Conservation (phyloP, 306 rosid species). For the Pachyrhizus erosus region DNA sequence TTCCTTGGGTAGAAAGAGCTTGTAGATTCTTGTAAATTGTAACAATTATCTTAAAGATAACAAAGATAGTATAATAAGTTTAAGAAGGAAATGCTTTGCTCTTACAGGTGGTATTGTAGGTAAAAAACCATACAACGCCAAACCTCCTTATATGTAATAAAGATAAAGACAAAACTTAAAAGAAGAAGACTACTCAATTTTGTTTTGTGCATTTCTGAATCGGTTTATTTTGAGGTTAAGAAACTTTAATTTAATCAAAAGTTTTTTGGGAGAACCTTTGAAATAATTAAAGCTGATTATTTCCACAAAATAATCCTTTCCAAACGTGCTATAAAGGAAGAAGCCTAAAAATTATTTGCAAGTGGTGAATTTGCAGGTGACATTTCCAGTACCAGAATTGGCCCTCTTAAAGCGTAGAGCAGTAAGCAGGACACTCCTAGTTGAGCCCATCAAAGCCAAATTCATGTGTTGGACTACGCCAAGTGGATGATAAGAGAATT, state of each 20-base stretch:
- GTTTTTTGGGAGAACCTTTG: background rate
- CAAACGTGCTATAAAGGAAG: background rate
- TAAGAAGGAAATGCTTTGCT: conserved; percentile 3
- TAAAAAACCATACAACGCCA: background rate
- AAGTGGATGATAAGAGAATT: conserved; percentile 64
- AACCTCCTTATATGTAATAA: conserved; percentile 23
- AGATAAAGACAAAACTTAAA: background rate
- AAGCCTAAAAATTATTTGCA: conserved; percentile 48
- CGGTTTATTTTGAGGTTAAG: background rate
- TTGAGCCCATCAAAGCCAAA: conserved; percentile 74
- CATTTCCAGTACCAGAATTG: conserved; percentile 69
- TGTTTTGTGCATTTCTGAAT: background rate
- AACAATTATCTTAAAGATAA: background rate
- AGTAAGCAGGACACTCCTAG: conserved; percentile 57
- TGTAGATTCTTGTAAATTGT: background rate
- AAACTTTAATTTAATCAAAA: background rate
- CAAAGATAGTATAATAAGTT: background rate
- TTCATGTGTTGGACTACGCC: conserved; percentile 62
- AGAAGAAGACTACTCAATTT: background rate
- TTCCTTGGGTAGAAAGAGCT: background rate
- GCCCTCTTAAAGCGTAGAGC: conserved; percentile 77
- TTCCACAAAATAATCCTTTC: conserved; percentile 6
- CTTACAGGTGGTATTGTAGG: background rate
- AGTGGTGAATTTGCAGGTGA: conserved; percentile 75
- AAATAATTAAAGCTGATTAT: background rate